Base-by-base conservation (phyloP, 129 eudicot species). In the Dittrichia graveolens region DNA sequence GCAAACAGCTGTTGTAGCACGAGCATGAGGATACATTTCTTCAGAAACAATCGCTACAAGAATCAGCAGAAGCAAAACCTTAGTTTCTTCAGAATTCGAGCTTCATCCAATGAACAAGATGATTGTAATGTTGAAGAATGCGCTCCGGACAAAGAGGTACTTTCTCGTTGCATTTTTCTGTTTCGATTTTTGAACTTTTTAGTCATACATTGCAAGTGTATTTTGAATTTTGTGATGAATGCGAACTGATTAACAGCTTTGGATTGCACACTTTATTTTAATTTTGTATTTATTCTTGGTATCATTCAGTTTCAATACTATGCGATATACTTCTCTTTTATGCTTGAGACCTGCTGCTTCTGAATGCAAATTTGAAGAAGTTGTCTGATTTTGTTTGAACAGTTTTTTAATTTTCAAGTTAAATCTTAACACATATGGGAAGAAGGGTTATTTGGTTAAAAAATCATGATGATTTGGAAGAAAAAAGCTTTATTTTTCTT, bases 111-210 rank as follows among this genome's bases (percentile, higher is more conserved):
- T 48, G 87, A 88, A 4, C 64, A 86, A 16, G 91, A 81, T 0
- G 98, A 90, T 45, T 95, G 99, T 80, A 95, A 95, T 72, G 85
- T 55, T 44, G 99, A 90, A 86, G 99, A 95, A 82, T 95, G 99
- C 70, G 99, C 99, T 50, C 97, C 99, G 47, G 99, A 95, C 10
- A 95, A 95, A 78, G 99, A 95, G 97, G 99, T 95, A 52, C 4
- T 24, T 24, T 24, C 31, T 24, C 5, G 3, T 1, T 47, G 11
- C 3, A 61, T 8, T 38, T 54, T 35, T n/a, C 40, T 14, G 24
- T 7, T 47, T 31, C 46, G 44, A n/a, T n/a, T 44, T 63, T 38
- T 16, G 45, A 9, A 12, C 8, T 66, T 3, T 8, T 0, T 37
- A 12, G 64, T 2, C 18, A 35, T 39, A 40, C 8, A 69, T 31